These are phyloP conservation scores for Basipetospora chlamydospora DNA, from an alignment of 2,329 filamentous ascomycete genomes.

Conservation along the genomic window DNA sequence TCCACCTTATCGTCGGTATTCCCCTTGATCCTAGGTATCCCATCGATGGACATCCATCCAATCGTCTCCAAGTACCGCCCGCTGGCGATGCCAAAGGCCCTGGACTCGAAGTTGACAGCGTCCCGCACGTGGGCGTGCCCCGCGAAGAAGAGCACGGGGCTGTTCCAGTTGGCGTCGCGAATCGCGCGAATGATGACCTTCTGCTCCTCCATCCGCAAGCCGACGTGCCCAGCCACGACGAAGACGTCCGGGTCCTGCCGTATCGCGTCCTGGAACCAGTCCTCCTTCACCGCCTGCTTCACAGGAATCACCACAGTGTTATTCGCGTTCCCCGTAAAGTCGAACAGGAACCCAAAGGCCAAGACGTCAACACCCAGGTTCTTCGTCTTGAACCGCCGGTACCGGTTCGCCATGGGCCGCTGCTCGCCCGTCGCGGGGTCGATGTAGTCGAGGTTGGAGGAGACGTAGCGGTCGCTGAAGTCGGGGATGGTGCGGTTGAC, in stretches of 20 bases:
- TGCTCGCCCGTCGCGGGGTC: constrained; percentile 55
- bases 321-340: constrained; percentile 82
- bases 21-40: too few species aligned
- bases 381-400: constrained; percentile 81
- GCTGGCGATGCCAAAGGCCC: constrained; percentile 67
- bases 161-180: constrained; percentile 60
- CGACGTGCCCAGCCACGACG: constrained; percentile 73
- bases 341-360: constrained; percentile 87
- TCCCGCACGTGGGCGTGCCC: constrained; percentile 86
- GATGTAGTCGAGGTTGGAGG: constrained; percentile 85
- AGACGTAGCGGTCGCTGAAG: constrained; percentile 67
- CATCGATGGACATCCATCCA: constrained; percentile 79
- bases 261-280: constrained; percentile 81
- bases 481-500: constrained; percentile 68
- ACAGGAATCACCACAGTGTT: constrained; percentile 78
- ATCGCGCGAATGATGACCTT: constrained; percentile 65
- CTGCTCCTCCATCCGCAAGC: constrained; percentile 68
- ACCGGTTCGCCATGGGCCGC: constrained; percentile 66
- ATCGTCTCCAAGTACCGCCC: constrained; percentile 92
- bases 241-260: constrained; percentile 78
- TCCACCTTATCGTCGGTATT: constrained; percentile 18
- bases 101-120: constrained; percentile 63
- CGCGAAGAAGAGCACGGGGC: constrained; percentile 81
- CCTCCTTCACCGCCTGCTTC: constrained; percentile 62
- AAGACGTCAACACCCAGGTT: constrained; percentile 72